Evolutionary conservation across 176 grass and related monocot species (phyloP).

Genomic region (Avena insularis): DNA sequence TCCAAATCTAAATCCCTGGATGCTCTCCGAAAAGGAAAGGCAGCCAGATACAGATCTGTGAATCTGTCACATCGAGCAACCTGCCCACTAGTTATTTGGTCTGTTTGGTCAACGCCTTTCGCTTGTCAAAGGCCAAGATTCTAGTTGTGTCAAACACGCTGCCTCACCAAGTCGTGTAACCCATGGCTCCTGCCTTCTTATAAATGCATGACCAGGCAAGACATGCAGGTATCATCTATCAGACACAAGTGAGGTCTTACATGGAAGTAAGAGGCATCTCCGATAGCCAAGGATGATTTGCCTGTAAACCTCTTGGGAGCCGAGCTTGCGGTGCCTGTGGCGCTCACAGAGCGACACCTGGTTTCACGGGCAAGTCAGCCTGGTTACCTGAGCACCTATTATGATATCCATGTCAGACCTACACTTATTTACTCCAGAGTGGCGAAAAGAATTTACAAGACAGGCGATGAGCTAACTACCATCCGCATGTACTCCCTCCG

Average conservation of each 20-base stretch:
- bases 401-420: constrained; percentile 42
- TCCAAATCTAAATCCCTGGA: constrained; percentile 41
- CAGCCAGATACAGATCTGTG: constrained; percentile 32
- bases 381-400: constrained; percentile 49
- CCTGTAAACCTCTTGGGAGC: constrained; percentile 27
- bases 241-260: background rate
- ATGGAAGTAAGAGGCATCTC: constrained; percentile 7
- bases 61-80: constrained; percentile 1
- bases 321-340: background rate
- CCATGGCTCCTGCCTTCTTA: constrained; percentile 2
- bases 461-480: background rate
- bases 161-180: background rate
- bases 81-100: background rate
- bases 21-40: constrained; percentile 44
- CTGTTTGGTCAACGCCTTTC: background rate
- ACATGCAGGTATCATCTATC: background rate
- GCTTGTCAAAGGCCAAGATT: constrained; percentile 7
- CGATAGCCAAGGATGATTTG: constrained; percentile 66
- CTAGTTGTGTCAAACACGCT: background rate
- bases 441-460: background rate
- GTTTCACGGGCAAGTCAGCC: constrained; percentile 44
- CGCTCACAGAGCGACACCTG: background rate
- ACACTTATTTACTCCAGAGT: background rate
- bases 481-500: too few species aligned
- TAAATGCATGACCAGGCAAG: background rate